Evolutionary conservation across 305 asterid genomes (phyloP).

Genomic region (Withania somnifera): DNA sequence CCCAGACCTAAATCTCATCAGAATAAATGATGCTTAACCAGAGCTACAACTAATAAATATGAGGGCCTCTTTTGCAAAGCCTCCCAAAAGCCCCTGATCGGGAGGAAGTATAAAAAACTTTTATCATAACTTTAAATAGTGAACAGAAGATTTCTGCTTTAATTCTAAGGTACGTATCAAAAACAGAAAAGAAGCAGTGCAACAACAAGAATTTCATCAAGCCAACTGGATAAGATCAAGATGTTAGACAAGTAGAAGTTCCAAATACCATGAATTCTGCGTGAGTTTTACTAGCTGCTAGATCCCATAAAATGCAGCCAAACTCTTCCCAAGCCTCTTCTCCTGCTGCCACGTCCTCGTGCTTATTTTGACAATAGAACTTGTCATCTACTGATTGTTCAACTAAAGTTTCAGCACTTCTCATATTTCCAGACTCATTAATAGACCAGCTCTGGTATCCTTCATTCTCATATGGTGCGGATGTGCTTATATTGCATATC

Average conservation of each 20-base stretch:
- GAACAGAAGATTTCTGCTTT: neutral
- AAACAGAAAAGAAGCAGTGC: neutral
- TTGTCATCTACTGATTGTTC: conserved; percentile 21
- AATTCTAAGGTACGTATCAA: neutral
- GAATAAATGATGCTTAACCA: neutral
- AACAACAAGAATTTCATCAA: neutral
- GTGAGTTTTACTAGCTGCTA: conserved; percentile 77
- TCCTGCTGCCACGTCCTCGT: conserved; percentile 19
- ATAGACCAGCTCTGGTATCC: conserved; percentile 7
- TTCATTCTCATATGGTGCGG: conserved; percentile 26
- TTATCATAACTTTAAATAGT: neutral
- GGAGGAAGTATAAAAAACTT: neutral
- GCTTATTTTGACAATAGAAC: conserved; percentile 6
- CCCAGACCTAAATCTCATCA: neutral
- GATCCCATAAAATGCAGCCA: conserved; percentile 97
- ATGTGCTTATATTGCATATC: conserved; percentile 11
- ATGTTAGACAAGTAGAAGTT: conserved; percentile 2
- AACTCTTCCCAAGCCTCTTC: conserved; percentile 79
- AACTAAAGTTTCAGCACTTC: conserved; percentile 20
- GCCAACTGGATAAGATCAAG: neutral
- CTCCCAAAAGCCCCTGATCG: neutral
- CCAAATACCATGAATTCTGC: conserved; percentile 73
- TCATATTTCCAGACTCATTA: conserved; percentile 27
- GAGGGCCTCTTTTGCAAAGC: neutral
- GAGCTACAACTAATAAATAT: neutral